Evolutionary conservation across 768 basidiomycete genomes (phyloP), one percentile per base, ranked within the genome.

Genomic region (Vishniacozyma victoriae): DNA sequence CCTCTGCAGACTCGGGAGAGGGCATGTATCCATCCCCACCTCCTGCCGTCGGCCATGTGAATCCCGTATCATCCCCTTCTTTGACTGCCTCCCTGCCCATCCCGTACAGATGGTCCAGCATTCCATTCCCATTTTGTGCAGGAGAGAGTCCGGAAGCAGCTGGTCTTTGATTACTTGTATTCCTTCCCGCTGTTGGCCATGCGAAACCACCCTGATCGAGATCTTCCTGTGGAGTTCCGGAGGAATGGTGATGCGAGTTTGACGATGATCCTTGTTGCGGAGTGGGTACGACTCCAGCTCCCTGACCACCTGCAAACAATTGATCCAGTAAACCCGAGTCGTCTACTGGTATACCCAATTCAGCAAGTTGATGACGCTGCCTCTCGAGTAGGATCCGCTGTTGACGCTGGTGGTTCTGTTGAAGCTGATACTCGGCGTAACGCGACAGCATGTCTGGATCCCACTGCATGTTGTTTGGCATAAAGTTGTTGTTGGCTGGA

Each of bases 391-490:
- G 41, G 5, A 49, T 22, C 13, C 61, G 26, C 23, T 68, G 66
- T 59, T 64, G 62, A 4, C 60, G 48, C 40, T 63, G 62, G 40
- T 68, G 66, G 35, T 68, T 62, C 43, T 68, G 61, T 31, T 68
- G 66, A 18, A 68, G 48, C 41, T 64, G 66, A 20, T 62, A 60
- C 42, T 68, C 66, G 33, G 66, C 62, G 38, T 64, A 64, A 50
- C 59, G 55, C 4, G 63, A 51, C n/a, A 68, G 29, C 4, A 60
- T 31, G 2, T 52, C 43, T 19, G 37, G 44, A 35, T 52, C 45
- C 50, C 50, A 52, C 29, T 52, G 50, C 4, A 52, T 41, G 9
- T n/a, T 19, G 12, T 6, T 14, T 22, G 27, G 25, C 23, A 20
- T 41, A 18, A 27, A 11, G 23, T 14, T 6, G 19, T 12, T 13